A percentile compares a stretch with the other conserved stretches of the same genome.
These are phyloP conservation scores for Aspergillus cristatus DNA, from an alignment of 495 filamentous ascomycete genomes.

Conservation along the genomic window DNA sequence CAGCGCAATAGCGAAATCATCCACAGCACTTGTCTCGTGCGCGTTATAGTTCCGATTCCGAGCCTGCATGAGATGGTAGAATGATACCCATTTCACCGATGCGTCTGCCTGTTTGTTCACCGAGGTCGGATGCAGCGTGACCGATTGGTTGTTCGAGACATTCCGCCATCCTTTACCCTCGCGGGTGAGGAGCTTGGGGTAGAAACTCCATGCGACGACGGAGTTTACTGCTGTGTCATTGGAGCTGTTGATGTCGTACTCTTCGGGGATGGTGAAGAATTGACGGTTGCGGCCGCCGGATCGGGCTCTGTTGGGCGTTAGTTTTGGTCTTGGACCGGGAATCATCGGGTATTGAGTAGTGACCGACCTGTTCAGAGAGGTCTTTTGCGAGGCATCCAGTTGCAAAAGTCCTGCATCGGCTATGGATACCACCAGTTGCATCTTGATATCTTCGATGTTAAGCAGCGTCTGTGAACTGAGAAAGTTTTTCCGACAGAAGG, in stretches of 20 bases:
- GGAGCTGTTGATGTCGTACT: conserved; percentile 60
- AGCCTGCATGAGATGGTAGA: conserved; percentile 94
- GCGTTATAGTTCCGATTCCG: conserved; percentile 73
- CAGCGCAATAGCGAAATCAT: conserved; percentile 72
- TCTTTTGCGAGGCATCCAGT: conserved; percentile 59
- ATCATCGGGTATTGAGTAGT: conserved; percentile 5
- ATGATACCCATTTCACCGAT: conserved; percentile 68
- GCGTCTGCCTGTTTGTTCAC: conserved; percentile 66
- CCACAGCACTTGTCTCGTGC: conserved; percentile 75
- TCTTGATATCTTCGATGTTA: conserved; percentile 91
- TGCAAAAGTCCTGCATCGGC: conserved; percentile 73
- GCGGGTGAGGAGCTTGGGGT: conserved; percentile 79
- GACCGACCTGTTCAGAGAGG: conserved; percentile 47
- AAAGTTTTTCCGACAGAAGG: conserved; percentile 90
- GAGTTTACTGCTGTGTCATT: conserved; percentile 71
- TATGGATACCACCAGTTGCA: conserved; percentile 72
- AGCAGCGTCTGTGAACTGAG: conserved; percentile 72
- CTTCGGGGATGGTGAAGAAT: conserved; percentile 71
- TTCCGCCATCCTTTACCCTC: conserved; percentile 90
- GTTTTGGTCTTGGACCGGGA: conserved; percentile 8
- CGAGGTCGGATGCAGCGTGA: conserved; percentile 73
- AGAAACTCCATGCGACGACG: conserved; percentile 86
- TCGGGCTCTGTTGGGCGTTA: conserved; percentile 27
- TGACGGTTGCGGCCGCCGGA: conserved; percentile 51
- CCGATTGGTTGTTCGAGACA: conserved; percentile 78